Base-by-base conservation (phyloP, 768 basidiomycete genomes). In the Naganishia onofrii region DNA sequence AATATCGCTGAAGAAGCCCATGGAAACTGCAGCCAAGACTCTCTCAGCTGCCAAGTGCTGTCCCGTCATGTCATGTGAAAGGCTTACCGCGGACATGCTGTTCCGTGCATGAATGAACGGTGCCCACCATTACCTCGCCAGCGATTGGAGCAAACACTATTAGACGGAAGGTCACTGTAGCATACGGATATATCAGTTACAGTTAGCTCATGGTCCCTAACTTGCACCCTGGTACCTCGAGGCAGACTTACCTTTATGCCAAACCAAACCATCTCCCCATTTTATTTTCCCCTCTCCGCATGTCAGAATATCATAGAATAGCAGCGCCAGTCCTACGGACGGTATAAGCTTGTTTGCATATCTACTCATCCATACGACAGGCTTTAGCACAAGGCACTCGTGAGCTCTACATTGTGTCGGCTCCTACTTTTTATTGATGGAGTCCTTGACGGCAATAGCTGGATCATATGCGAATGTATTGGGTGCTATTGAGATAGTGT, bases 1-100 rank as follows among this genome's bases (percentile, higher is more conserved):
- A 28, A 97, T 88, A 75, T 97, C 93, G 80, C 93, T 91, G 76
- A 98, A 98, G 84, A 98, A 97, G 23, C 89, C 90, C 21, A 96
- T 80, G 26, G 89, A 87, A 31, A 95, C 93, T 95, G 74, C 19
- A 53, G 9, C n/a, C 12, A 55, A n/a, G 13, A 28, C 0, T 9
- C n/a, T 15, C 9, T 36, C 7, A 13, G 13, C 52, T 34, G 53
- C 68, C 23, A 64, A 68, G n/a, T n/a, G n/a, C n/a, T 28, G 34
- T 44, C 15, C 44, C n/a, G 42, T 54, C 21, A 44, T 23, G 17
- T 6, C 5, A 73, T 29, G 26, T 44, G 19, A n/a, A 12, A 4
- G 21, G 83, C 90, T 52, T 73, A 94, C 95, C 80, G 80, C 91
- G 85, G 72, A 98, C 88, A 13, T 91, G 90, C 57, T 90, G 88